Evolutionary conservation across 2,329 filamentous ascomycete species (phyloP).

Genomic region (Ascochyta fabae): DNA sequence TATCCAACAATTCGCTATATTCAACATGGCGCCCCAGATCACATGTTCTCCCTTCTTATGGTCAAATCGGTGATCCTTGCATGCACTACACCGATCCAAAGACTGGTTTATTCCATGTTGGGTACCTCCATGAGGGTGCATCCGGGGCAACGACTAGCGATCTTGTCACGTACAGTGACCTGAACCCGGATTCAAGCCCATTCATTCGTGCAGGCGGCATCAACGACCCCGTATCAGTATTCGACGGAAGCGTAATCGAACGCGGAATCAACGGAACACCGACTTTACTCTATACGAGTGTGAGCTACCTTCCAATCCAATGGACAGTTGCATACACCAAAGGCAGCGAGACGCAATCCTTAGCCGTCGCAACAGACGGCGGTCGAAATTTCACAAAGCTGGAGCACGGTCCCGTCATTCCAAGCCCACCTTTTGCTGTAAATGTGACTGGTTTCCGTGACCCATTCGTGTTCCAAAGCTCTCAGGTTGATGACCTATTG

Average conservation of each 20-base stretch:
- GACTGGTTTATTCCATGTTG: conserved; percentile 55
- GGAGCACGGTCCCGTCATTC: conserved; percentile 48
- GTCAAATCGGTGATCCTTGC: conserved; percentile 54
- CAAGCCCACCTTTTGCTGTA: conserved; percentile 48
- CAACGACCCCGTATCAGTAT: conserved; percentile 56
- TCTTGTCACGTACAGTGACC: conserved; percentile 52
- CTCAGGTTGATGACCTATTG: conserved; percentile 46
- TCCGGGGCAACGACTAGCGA: conserved; percentile 48
- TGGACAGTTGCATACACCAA: conserved; percentile 56
- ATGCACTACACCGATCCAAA: conserved; percentile 56
- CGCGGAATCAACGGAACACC: conserved; percentile 53
- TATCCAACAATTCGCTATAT: conserved; percentile 24
- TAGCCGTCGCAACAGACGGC: conserved; percentile 52
- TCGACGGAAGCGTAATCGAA: conserved; percentile 56
- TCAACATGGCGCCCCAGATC: conserved; percentile 46
- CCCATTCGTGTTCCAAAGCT: conserved; percentile 52
- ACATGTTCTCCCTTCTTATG: conserved; percentile 51
- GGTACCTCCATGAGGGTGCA: conserved; percentile 51
- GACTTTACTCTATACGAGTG: conserved; percentile 55
- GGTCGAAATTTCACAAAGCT: conserved; percentile 52
- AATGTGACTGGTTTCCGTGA: conserved; percentile 55
- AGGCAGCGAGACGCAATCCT: conserved; percentile 55
- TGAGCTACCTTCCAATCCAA: conserved; percentile 54
- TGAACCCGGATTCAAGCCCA: conserved; percentile 36
- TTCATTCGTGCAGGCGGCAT: conserved; percentile 46